phyloP scores from a whole-genome alignment of 2,329 filamentous ascomycete genomes.

The Chalara sp. region DNA sequence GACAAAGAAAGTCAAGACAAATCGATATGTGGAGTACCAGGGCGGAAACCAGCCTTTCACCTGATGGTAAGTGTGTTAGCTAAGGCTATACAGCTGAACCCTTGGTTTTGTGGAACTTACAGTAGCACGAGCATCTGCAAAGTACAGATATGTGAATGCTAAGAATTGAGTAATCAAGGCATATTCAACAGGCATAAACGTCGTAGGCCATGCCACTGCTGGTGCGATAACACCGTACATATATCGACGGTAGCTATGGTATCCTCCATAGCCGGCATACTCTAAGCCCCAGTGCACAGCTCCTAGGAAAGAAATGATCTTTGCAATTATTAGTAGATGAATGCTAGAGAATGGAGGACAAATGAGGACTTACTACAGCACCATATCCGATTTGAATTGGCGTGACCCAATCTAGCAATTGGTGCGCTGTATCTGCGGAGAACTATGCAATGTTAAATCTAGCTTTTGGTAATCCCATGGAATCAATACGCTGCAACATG shows the following conservation, averaged over 20 bases:
- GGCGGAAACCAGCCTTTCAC: conserved; percentile 65
- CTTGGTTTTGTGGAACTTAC: conserved; percentile 26
- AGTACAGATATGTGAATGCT: conserved; percentile 81
- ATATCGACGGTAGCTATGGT: conserved; percentile 73
- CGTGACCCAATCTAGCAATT: conserved; percentile 69
- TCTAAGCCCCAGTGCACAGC: conserved; percentile 92
- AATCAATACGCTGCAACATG: no score
- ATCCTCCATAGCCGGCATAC: conserved; percentile 61
- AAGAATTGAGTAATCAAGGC: conserved; percentile 81
- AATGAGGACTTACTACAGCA: conserved; percentile 56
- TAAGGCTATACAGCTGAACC: no score
- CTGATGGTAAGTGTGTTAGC: neutral
- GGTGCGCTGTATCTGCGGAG: conserved; percentile 60
- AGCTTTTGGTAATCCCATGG: no score
- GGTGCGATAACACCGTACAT: conserved; percentile 75
- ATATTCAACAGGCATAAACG: conserved; percentile 76
- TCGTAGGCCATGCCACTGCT: conserved; percentile 81
- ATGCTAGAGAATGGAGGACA: neutral
- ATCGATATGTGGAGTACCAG: conserved; percentile 88
- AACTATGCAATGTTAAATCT: conserved; percentile 41
- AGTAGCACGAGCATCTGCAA: conserved; percentile 69
- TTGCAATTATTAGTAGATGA: conserved; percentile 3
- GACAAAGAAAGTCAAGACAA: conserved; percentile 85
- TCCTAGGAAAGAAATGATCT: conserved; percentile 90
- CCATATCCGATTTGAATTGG: conserved; percentile 88